Evolutionary conservation across 768 basidiomycete species (phyloP), one percentile per base, ranked within the genome.

Genomic region (Clavulina sp.): DNA sequence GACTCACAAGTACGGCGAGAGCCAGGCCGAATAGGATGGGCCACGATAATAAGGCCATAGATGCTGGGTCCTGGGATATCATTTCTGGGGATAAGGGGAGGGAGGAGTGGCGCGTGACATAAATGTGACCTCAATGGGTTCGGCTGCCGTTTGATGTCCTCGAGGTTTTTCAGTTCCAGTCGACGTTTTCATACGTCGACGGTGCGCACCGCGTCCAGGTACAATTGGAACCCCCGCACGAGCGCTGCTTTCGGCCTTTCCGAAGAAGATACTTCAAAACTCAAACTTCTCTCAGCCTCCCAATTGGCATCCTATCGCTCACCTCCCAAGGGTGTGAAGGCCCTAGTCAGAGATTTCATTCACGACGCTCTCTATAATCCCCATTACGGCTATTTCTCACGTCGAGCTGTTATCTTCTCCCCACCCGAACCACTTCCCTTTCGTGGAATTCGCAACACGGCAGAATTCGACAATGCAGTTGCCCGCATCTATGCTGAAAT

Each of bases 341-440:
- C 96, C 87, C 79, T 97, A 32, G 80, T 81, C 43, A 78, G 95
- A 57, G 93, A 99, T 68, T 99, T 84, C 63, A 89, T 99, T 55
- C 89, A 97, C 61, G 95, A 99, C 63, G 81, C 85, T 5, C 67
- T 99, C 33, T 99, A 99, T 69, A 97, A 99, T 64, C 92, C 89
- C 3, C 69, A 92, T 64, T 97, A 99, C 62, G 95, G 95, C 33
- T 99, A 99, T 67, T 97, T 99, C 64, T 79, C 88, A 29, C 83
- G 84, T 59, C 84, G 89, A 60, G 93, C 85, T 1, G 82, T 78
- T 41, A 97, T 99, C 57, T 87, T 95, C 63, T 78, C 79, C 34
- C 70, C 76, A 1, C 69, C 76, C 16, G 70, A 76, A 63, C 68
- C 58, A 21, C 80, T 93, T 58, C 71, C 88, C 60, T 95, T 96